Conservation (phyloP, 2,329 filamentous ascomycete species). For the Parascedosporium putredinis region DNA sequence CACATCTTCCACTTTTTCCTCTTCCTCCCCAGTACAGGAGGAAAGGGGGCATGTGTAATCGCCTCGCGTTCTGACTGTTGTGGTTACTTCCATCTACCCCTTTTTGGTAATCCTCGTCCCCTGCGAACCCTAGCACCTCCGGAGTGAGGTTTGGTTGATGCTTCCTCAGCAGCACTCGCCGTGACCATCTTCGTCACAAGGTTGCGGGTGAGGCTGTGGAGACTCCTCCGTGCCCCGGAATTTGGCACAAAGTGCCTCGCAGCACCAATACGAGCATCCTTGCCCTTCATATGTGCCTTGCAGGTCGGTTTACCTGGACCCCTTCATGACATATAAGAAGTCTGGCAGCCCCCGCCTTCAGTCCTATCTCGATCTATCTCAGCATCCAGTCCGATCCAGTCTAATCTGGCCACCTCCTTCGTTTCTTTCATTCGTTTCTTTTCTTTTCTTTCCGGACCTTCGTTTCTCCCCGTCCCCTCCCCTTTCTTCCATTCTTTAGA, state of each 20-base stretch:
- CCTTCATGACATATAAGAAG: constrained; percentile 3
- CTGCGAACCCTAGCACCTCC: neutral
- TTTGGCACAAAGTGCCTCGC: neutral
- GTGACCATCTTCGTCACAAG: neutral
- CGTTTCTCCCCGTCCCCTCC: constrained; percentile 2
- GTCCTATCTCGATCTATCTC: neutral
- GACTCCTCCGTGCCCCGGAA: neutral
- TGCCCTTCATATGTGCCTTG: neutral
- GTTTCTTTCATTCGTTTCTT: neutral
- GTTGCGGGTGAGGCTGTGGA: neutral
- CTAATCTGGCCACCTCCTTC: neutral
- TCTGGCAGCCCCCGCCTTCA: neutral
- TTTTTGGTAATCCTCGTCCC: neutral
- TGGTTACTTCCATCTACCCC: neutral
- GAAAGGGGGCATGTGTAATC: neutral
- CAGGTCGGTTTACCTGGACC: neutral
- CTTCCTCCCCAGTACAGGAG: no score
- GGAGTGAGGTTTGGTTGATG: neutral
- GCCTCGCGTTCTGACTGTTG: neutral
- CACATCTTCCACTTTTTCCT: no score
- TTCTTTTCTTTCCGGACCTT: neutral
- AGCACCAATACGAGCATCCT: neutral
- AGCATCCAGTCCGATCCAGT: constrained; percentile 4
- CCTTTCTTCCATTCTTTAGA: constrained; percentile 16
- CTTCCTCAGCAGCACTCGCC: neutral